Base-by-base conservation (phyloP, 805 yeast genomes). In the Gaillardinia entomophila region DNA sequence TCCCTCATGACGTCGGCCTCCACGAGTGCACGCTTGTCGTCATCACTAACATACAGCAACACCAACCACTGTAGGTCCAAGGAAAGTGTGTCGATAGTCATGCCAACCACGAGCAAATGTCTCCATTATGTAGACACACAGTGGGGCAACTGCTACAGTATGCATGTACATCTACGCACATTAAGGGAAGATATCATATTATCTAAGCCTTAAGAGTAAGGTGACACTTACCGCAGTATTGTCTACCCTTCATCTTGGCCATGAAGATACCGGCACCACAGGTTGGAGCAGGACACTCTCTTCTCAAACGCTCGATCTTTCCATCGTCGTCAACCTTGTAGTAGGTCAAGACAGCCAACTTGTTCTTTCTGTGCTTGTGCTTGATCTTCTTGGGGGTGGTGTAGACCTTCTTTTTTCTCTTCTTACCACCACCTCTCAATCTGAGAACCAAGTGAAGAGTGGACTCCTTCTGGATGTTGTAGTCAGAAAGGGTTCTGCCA, bases 381-480 rank as follows among this genome's bases (percentile, higher is more conserved):
- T 75, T 86, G 77, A 92, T 86, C 84, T 89, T 94, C 89, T 92
- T 92, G 79, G 98, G 98, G 67, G 97, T 90, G 77, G 97, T 90
- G 90, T 90, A 92, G 68, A 88, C 97, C 95, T 90, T 90, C 96
- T 92, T 92, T 92, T 92, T 92, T 82, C 96, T 90, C 92, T 92
- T 92, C 86, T 89, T 92, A 79, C 96, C 96, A 68, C 71, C 72
- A 46, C 50, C 50, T 44, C 50, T 44, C 48, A 46, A 44, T 42
- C 50, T 44, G 12, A 46, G 37, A 28, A 46, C 50, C 48, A 46
- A 46, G 50, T 46, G 50, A 40, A 90, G 72, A 49, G 98, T 90
- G 45, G 98, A 90, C 79, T 90, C 98, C 84, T 90, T 90, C 77
- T 90, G 97, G 75, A 90, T 92, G 88, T 90, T 90, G 95, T 92